These are phyloP conservation scores for Isatis tinctoria DNA, from an alignment of 345 rosid species.

Conservation along the genomic window DNA sequence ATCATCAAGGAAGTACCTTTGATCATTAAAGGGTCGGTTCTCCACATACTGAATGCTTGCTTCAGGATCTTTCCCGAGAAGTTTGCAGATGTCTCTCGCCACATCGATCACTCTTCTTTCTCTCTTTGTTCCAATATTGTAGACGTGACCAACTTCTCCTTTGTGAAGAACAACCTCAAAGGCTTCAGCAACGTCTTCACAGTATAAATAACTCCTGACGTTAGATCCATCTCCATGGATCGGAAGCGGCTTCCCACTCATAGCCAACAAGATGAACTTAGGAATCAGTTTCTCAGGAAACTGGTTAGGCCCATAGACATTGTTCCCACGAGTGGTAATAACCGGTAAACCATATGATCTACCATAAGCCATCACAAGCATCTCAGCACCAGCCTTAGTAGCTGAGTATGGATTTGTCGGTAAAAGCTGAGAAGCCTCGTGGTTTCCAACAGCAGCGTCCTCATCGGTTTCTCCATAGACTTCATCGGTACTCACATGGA, in stretches of 20 bases:
- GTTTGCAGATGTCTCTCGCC: constrained; percentile 53
- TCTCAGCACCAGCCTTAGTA: constrained; percentile 65
- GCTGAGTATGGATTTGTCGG: constrained; percentile 73
- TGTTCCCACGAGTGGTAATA: constrained; percentile 61
- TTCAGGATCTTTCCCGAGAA: constrained; percentile 38
- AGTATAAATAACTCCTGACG: constrained; percentile 57
- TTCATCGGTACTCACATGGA: constrained; percentile 68
- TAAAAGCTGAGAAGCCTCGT: constrained; percentile 60
- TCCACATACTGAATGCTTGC: constrained; percentile 43
- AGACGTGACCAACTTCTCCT: constrained; percentile 59
- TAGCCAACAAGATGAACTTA: constrained; percentile 54
- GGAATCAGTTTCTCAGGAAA: constrained; percentile 66
- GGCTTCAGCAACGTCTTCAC: constrained; percentile 65
- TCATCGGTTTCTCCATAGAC: constrained; percentile 65
- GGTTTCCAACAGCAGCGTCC: constrained; percentile 56
- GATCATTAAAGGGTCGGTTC: constrained; percentile 63
- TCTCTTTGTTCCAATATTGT: constrained; percentile 55
- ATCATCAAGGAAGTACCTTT: constrained; percentile 61
- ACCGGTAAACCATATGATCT: constrained; percentile 55
- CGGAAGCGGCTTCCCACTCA: constrained; percentile 52
- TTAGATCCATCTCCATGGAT: constrained; percentile 66
- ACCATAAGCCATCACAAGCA: constrained; percentile 67
- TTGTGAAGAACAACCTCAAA: constrained; percentile 63
- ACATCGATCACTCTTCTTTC: constrained; percentile 60
- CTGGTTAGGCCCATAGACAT: constrained; percentile 66